Percentiles rank a stretch among this genome's conserved stretches.
phyloP scores from a whole-genome alignment of 805 yeast species.

The Ogataea nakhonphanomensis region DNA sequence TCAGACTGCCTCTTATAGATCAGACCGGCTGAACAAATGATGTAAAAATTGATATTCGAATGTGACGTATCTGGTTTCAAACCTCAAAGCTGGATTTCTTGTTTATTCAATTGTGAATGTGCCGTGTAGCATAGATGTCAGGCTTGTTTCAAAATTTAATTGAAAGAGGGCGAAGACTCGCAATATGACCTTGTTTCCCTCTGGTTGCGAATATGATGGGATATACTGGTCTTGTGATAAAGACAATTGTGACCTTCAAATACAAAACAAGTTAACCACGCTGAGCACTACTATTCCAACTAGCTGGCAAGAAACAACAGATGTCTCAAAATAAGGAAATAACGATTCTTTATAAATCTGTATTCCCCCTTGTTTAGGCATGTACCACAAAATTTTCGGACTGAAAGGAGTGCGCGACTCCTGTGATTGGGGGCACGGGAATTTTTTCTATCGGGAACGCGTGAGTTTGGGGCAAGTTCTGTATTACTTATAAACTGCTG shows the following conservation, averaged over 20 bases:
- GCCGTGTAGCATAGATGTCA: slow-evolving; percentile 12
- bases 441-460: slow-evolving; percentile 7
- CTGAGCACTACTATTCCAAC: slow-evolving; percentile 6
- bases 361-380: slow-evolving; percentile 10
- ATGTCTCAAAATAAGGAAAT: slow-evolving; percentile 6
- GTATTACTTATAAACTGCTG: neutral
- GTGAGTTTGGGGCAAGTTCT: slow-evolving; percentile 1
- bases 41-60: slow-evolving; percentile 6
- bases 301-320: slow-evolving; percentile 6
- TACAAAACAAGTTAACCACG: slow-evolving; percentile 1
- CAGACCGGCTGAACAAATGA: slow-evolving; percentile 12
- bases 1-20: slow-evolving; percentile 5
- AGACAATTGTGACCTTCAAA: slow-evolving; percentile 1
- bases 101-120: slow-evolving; percentile 2
- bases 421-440: slow-evolving; percentile 7
- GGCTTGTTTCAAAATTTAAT: slow-evolving; percentile 1
- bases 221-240: neutral
- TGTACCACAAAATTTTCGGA: slow-evolving; percentile 10
- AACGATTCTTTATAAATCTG: slow-evolving; percentile 10
- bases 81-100: neutral
- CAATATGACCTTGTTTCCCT: slow-evolving; percentile 8
- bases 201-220: neutral
- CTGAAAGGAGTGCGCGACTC: slow-evolving; percentile 13
- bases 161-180: neutral
- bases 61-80: slow-evolving; percentile 11